Percentiles rank a stretch among this genome's conserved stretches.
Conservation (phyloP, 352 stramenopile species). For the Phytopythium chamaehyphon region DNA sequence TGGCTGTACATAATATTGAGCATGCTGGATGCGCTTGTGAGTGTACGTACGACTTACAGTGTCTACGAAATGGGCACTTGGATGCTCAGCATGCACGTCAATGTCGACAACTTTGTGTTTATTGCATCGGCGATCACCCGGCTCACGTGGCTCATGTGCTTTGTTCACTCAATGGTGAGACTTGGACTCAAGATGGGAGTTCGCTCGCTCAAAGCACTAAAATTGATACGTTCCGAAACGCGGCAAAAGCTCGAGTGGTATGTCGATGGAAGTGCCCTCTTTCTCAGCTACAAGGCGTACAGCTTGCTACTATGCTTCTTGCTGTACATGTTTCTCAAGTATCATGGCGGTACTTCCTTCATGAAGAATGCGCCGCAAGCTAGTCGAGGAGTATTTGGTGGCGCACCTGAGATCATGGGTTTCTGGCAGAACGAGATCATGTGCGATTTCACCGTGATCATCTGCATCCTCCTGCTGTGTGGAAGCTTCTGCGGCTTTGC, state of each 20-base stretch:
- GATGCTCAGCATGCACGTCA: conserved; percentile 50
- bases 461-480: conserved; percentile 24
- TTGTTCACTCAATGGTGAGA: conserved; percentile 31
- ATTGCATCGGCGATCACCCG: conserved; percentile 37
- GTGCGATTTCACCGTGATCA: conserved; percentile 38
- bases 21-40: conserved; percentile 43
- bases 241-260: conserved; percentile 44
- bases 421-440: conserved; percentile 61
- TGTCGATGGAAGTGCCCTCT: conserved; percentile 39
- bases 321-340: conserved; percentile 31
- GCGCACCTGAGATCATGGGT: conserved; percentile 21
- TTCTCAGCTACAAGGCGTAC: conserved; percentile 62
- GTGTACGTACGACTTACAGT: conserved; percentile 40
- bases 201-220: conserved; percentile 24
- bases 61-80: conserved; percentile 43
- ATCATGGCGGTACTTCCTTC: conserved; percentile 32
- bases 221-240: conserved; percentile 19
- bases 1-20: conserved; percentile 63
- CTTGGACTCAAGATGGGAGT: conserved; percentile 23
- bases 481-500: conserved; percentile 19
- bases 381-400: conserved; percentile 37
- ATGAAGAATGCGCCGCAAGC: conserved; percentile 27
- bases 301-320: conserved; percentile 42
- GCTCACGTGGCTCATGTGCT: conserved; percentile 62
- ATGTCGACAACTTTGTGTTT: conserved; percentile 54